A percentile compares a stretch with the other conserved stretches of the same genome.
Conservation (phyloP, 352 stramenopile species). For the Phytophthora meadii region DNA sequence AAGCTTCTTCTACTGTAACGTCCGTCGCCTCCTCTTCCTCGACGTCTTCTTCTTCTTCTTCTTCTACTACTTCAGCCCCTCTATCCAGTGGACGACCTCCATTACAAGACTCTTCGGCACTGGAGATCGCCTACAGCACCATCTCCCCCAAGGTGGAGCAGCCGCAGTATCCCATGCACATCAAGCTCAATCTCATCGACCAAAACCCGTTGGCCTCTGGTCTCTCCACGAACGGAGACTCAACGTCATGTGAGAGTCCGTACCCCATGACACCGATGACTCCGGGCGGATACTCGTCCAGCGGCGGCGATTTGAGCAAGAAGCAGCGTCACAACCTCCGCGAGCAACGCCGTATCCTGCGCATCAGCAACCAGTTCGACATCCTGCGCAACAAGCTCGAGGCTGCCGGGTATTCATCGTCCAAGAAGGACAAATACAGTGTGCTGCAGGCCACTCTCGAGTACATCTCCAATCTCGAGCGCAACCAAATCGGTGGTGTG, state of each 20-base stretch:
- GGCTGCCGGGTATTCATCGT: slow-evolving; percentile 67
- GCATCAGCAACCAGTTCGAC: slow-evolving; percentile 88
- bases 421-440: slow-evolving; percentile 90
- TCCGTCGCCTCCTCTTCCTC: slow-evolving; percentile 1
- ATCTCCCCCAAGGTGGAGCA: slow-evolving; percentile 81
- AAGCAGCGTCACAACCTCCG: slow-evolving; percentile 88
- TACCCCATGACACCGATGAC: slow-evolving; percentile 69
- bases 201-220: slow-evolving; percentile 61
- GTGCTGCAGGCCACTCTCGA: slow-evolving; percentile 85
- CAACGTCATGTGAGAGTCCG: slow-evolving; percentile 75
- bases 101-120: slow-evolving; percentile 40
- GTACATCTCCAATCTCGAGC: slow-evolving; percentile 82
- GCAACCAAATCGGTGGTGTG: slow-evolving; percentile 52
- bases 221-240: slow-evolving; percentile 57
- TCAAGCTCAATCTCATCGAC: slow-evolving; percentile 87
- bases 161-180: slow-evolving; percentile 68
- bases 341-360: slow-evolving; percentile 81
- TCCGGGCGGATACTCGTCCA: slow-evolving; percentile 54
- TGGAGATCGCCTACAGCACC: slow-evolving; percentile 85
- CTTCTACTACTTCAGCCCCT: slow-evolving; percentile 8
- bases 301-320: slow-evolving; percentile 70
- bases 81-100: slow-evolving; percentile 27
- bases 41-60: not conserved
- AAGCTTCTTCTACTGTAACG: slow-evolving; percentile 2
- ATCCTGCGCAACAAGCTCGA: slow-evolving; percentile 83